Evolutionary conservation across 1,284 basidiomycete genomes (phyloP), one percentile per base, ranked within the genome.

Genomic region (Ceratobasidium sp.): DNA sequence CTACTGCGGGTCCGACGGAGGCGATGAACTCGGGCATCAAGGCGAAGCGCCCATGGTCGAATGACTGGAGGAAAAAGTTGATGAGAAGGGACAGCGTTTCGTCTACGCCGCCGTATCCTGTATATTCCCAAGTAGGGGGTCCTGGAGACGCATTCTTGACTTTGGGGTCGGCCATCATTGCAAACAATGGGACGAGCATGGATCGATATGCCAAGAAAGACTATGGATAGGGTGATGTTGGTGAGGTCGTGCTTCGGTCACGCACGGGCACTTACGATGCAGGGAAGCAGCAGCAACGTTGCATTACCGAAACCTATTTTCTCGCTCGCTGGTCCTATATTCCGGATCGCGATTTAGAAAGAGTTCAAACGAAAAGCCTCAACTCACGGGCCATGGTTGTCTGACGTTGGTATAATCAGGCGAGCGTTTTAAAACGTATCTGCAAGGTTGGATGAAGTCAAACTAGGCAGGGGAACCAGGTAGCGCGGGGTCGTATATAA

Each of bases 1-100:
- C 29, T 9, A 22, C 53, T 27, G 53, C 41, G 22, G 65, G 65
- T 27, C 51, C 65, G 6, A 69, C 24, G 11, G 39, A 39, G 53
- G 65, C 49, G 29, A 41, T 56, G 53, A 69, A 56, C n/a, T 69
- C 65, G 51, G 37, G 53, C 51, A 69, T 56, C 51, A 69, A 29
- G 37, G n/a, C 31, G 39, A 54, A 53, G 4, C 37, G 34, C 31
- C 65, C 65, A 8, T 39, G 19, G 22, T 69, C 65, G 7, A 69
- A 49, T 16, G 51, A 53, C 39, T 27, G 34, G 16, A 39, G 65
- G 51, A 69, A 56, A 41, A 69, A 69, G n/a, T 37, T 58, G 51
- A 69, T 34, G 27, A 69, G 19, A 13, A 54, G 14, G 24, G 51
- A 27, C 53, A 69, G 27, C 8, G 37, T 53, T n/a, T 24, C 13